Evolutionary conservation across 768 basidiomycete genomes (phyloP).

Genomic region (Suillus occidentalis): DNA sequence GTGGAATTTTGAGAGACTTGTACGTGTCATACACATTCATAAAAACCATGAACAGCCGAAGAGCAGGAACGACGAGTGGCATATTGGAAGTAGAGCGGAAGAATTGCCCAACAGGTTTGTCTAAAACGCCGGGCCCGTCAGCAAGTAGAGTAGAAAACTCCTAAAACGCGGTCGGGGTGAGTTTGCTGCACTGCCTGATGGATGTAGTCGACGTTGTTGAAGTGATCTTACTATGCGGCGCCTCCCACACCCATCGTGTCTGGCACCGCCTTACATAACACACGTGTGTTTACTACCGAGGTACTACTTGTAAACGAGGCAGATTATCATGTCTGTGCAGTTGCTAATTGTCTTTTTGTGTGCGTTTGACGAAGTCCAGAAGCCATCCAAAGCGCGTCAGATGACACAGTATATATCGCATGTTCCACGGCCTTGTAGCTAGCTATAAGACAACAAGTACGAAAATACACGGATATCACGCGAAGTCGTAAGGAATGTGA

Average conservation of each 20-base stretch:
- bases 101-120: constrained; percentile 12
- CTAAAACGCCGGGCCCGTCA: constrained; percentile 1
- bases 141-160: constrained; percentile 4
- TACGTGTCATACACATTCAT: constrained; percentile 83
- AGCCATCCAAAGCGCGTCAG: background rate
- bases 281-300: background rate
- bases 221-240: background rate
- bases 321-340: background rate
- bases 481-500: background rate
- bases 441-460: background rate
- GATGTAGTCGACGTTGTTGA: constrained; percentile 13
- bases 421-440: background rate
- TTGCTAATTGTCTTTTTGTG: background rate
- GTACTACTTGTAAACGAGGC: background rate
- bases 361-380: background rate
- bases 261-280: constrained; percentile 24
- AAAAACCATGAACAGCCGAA: constrained; percentile 71
- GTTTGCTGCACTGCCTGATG: constrained; percentile 9
- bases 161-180: constrained; percentile 8
- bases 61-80: constrained; percentile 65
- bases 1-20: constrained; percentile 75
- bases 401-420: background rate
- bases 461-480: background rate
- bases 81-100: constrained; percentile 36
- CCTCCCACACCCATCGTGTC: constrained; percentile 14